Base-by-base conservation (phyloP, 495 filamentous ascomycete species). In the Penicillium alfredii region DNA sequence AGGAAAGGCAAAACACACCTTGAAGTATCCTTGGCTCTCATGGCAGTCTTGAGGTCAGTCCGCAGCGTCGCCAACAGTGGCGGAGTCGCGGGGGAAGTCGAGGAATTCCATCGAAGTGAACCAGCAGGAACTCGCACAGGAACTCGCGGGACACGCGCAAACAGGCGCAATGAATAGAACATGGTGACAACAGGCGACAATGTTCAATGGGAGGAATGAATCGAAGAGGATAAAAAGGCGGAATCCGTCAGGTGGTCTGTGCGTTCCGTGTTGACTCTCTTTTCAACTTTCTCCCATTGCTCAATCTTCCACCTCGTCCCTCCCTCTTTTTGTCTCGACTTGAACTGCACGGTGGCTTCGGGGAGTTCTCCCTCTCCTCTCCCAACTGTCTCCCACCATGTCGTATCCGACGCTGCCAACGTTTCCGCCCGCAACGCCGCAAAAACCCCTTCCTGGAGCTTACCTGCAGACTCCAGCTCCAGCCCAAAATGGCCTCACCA, bases 381-480 rank as follows among this genome's bases (percentile, higher is more conserved):
- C 28, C 34, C 31, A 29, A 21, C 29, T 12, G 18, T 40, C 40
- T 30, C 29, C 43, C 60, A 52, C 39, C 61, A 77, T 81, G 77
- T 68, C 74, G 51, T 84, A 80, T 59, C 69, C 78, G 36, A 58
- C 49, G 30, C 71, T 78, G 30, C 69, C 44, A 15, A 42, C 60
- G 19, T 43, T 61, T 30, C 38, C 51, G 32, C 49, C 56, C 28
- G 42, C 68, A 7, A 86, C 84, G 17, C 82, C 75, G 34, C 72
- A 73, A 63, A 73, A 74, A 61, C 74, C 71, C 30, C 60, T 87
- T 40, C 84, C 84, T 29, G 84, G 84, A 49, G 78, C 82, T 48
- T 88, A 74, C 50, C 61, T 85, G 41, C 77, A 83, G 60, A 88
- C 83, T 1, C 84, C 84, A 32, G 81, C 80, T 17, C 47, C 67